These are phyloP conservation scores for Euphorbia schlechtendalii DNA, from an alignment of 441 rosid genomes.

Conservation along the genomic window DNA sequence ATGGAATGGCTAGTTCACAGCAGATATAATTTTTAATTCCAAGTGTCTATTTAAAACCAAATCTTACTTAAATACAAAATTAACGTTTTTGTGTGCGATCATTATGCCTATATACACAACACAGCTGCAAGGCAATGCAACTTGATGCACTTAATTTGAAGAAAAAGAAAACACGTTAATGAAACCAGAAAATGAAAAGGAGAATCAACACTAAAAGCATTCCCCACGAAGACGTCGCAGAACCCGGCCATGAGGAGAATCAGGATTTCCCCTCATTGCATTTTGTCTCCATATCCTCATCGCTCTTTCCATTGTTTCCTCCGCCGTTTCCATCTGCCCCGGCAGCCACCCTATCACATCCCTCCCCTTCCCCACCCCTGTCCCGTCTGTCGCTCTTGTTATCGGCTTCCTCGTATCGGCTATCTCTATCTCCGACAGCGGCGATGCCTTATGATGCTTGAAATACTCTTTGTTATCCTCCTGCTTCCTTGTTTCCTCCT, in stretches of 20 bases:
- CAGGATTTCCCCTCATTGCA: constrained; percentile 72
- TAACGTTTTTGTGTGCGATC: no score
- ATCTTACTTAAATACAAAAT: no score
- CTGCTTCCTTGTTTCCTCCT: constrained; percentile 18
- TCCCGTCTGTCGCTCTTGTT: constrained; percentile 57
- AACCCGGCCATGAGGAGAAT: constrained; percentile 54
- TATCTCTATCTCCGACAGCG: constrained; percentile 50
- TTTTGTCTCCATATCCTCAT: constrained; percentile 46
- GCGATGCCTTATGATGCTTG: constrained; percentile 57
- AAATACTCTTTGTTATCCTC: constrained; percentile 37
- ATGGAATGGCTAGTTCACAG: no score
- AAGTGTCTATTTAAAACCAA: no score
- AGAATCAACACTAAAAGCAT: constrained; percentile 35
- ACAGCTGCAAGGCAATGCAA: no score
- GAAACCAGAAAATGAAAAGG: no score
- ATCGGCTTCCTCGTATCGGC: constrained; percentile 77
- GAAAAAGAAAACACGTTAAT: no score
- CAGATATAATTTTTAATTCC: no score
- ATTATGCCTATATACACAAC: no score
- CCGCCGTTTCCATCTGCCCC: constrained; percentile 80
- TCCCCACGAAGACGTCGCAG: constrained; percentile 72
- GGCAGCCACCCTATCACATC: constrained; percentile 53
- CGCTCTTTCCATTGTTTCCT: constrained; percentile 59
- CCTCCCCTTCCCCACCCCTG: constrained; percentile 18
- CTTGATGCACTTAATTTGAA: no score